Conservation (phyloP, 192 early-diverging fungal genomes). For the Coemansia sp. region DNA sequence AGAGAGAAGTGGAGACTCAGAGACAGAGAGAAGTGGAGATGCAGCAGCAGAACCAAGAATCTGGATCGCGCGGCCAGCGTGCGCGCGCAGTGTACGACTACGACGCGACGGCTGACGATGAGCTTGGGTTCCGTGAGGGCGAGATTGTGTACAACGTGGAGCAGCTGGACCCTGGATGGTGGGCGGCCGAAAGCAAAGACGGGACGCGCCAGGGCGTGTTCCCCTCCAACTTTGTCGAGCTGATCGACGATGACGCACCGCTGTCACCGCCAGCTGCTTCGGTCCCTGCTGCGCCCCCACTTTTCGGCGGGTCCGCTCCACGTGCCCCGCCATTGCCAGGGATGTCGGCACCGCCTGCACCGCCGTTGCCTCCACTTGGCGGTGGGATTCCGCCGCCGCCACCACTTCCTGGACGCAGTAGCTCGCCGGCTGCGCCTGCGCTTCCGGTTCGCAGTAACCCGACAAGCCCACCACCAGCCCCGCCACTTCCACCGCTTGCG, state of each 20-base stretch:
- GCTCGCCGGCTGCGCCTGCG: conserved; percentile 10
- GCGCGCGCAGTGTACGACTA: conserved; percentile 75
- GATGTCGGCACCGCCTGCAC: conserved; percentile 5
- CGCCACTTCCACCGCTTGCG: neutral
- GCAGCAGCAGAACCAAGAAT: conserved; percentile 14
- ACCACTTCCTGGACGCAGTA: neutral
- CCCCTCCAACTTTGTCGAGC: conserved; percentile 71
- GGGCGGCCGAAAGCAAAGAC: conserved; percentile 78
- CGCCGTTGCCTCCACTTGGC: conserved; percentile 15
- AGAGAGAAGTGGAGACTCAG: conserved; percentile 36
- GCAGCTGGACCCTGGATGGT: conserved; percentile 89
- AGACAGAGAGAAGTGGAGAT: conserved; percentile 8
- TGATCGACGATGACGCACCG: conserved; percentile 42
- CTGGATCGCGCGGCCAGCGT: conserved; percentile 12
- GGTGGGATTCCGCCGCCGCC: conserved; percentile 2
- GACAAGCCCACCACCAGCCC: neutral
- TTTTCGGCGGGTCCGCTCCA: neutral
- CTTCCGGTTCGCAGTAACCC: conserved; percentile 10
- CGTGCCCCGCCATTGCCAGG: neutral
- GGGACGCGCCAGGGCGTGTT: conserved; percentile 77
- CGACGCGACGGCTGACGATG: conserved; percentile 77
- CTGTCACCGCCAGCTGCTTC: neutral
- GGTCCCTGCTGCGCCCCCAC: neutral
- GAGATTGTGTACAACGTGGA: conserved; percentile 78
- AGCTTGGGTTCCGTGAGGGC: conserved; percentile 80